Conservation (phyloP, 768 basidiomycete genomes). For the Lepiota brunneoincarnata region DNA sequence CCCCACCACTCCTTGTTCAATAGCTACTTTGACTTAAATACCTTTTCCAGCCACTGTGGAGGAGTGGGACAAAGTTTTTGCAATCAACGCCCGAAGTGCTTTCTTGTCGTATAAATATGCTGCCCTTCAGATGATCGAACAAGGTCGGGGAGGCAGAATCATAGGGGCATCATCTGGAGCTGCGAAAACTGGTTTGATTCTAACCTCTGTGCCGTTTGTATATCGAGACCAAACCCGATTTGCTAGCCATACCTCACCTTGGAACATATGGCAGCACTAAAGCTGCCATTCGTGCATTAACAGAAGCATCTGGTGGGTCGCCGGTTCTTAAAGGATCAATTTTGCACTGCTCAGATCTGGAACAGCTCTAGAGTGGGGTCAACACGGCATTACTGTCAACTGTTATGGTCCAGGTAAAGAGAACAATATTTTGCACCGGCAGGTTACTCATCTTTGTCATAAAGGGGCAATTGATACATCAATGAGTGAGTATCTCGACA, state of each 20-base stretch:
- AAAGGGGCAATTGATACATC: conserved; percentile 1
- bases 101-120: conserved; percentile 37
- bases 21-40: not conserved
- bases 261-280: conserved; percentile 33
- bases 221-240: not conserved
- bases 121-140: conserved; percentile 35
- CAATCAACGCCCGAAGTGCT: conserved; percentile 27
- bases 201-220: not conserved
- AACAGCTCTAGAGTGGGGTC: conserved; percentile 20
- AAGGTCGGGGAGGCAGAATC: conserved; percentile 37
- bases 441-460: not conserved
- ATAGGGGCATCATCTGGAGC: conserved; percentile 37
- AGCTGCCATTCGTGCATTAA: conserved; percentile 41
- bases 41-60: conserved; percentile 20
- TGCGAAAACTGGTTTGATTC: conserved; percentile 30
- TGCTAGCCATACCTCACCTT: not conserved
- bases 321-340: not conserved
- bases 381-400: conserved; percentile 24
- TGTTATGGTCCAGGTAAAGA: conserved; percentile 21
- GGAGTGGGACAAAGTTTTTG: conserved; percentile 26
- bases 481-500: not conserved
- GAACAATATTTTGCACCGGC: not conserved
- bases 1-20: not conserved
- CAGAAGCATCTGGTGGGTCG: conserved; percentile 32
- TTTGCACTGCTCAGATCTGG: not conserved